phyloP scores from a whole-genome alignment of 2,329 filamentous ascomycete genomes.

The Nectriaceae sp. region DNA sequence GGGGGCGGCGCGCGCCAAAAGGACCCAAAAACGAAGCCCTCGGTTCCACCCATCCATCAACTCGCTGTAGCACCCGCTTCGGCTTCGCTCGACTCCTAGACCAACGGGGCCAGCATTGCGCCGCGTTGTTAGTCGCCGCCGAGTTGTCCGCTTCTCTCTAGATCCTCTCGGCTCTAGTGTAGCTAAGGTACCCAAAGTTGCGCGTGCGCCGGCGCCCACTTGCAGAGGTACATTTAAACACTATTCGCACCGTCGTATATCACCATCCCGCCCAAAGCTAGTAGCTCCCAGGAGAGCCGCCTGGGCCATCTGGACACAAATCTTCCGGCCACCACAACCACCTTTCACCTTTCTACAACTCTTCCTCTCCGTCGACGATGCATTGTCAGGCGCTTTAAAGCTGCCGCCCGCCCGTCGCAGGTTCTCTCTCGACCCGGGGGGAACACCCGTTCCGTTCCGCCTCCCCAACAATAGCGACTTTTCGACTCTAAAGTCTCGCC shows the following conservation, averaged over 20 bases:
- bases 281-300: slow-evolving; percentile 1
- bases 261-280: neutral
- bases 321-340: neutral
- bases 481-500: neutral
- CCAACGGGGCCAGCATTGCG: neutral
- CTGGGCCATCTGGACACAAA: neutral
- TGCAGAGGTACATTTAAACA: neutral
- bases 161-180: neutral
- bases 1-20: too few species aligned
- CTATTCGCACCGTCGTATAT: neutral
- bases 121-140: neutral
- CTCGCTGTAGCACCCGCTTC: neutral
- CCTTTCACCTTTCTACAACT: slow-evolving; percentile 7
- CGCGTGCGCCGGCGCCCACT: neutral
- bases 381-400: slow-evolving; percentile 27
- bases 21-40: slow-evolving; percentile 15
- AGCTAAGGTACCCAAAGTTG: neutral
- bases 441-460: slow-evolving; percentile 25
- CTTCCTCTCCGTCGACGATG: slow-evolving; percentile 20
- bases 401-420: slow-evolving; percentile 27
- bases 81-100: neutral
- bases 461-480: slow-evolving; percentile 17
- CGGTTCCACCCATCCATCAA: slow-evolving; percentile 25
- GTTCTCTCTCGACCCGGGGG: slow-evolving; percentile 28
- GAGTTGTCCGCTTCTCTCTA: neutral